phyloP scores from a whole-genome alignment of 1,284 basidiomycete genomes.

The Coniferiporia sulphurascens region DNA sequence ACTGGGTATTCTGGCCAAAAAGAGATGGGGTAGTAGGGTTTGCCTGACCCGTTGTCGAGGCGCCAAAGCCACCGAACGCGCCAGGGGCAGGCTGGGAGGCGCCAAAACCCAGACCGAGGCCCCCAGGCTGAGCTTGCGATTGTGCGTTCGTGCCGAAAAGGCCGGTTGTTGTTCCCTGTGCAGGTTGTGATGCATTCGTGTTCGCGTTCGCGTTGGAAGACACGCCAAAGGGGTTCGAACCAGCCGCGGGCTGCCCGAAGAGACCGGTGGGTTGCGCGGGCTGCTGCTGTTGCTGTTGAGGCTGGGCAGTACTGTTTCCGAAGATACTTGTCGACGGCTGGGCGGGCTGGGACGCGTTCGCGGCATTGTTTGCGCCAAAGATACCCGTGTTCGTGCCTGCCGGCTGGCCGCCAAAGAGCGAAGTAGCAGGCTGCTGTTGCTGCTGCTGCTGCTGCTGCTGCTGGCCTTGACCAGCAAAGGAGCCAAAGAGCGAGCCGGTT shows the following conservation, averaged over 20 bases:
- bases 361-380: constrained; percentile 24
- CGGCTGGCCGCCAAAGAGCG: constrained; percentile 11
- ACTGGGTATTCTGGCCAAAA: constrained; percentile 10
- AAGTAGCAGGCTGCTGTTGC: constrained; percentile 9
- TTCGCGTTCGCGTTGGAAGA: constrained; percentile 18
- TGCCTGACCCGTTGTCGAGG: constrained; percentile 1
- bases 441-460: constrained; percentile 15
- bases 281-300: constrained; percentile 25
- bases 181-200: constrained; percentile 26
- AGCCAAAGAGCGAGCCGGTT: constrained; percentile 30
- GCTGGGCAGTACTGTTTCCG: constrained; percentile 30
- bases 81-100: constrained; percentile 2
- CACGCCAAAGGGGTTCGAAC: constrained; percentile 27
- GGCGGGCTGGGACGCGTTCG: constrained; percentile 13
- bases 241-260: constrained; percentile 29
- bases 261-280: constrained; percentile 21
- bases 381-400: constrained; percentile 18
- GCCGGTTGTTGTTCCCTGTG: constrained; percentile 11
- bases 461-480: constrained; percentile 23
- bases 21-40: constrained; percentile 3
- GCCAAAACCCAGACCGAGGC: constrained; percentile 6
- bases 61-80: constrained; percentile 17
- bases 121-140: constrained; percentile 4
- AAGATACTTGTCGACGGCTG: constrained; percentile 31
- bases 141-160: constrained; percentile 18